Base-by-base conservation (phyloP, 164 flowering plant species). In the Umbellularia californica region DNA sequence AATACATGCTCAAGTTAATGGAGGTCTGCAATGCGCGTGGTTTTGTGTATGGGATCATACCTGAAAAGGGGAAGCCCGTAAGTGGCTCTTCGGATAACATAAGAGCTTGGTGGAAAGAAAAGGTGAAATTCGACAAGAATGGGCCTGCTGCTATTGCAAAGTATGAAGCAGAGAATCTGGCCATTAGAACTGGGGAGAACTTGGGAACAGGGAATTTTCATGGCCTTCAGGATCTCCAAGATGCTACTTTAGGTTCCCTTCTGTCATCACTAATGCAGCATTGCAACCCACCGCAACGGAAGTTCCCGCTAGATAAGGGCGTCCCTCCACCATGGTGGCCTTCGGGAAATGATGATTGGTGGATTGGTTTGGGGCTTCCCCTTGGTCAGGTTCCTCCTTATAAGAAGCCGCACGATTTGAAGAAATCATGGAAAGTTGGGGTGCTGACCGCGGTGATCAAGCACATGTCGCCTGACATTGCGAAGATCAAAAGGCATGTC, bases 401-500 rank as follows among this genome's bases (percentile, higher is more conserved):
- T 68, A 85, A 72, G 76, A 85, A 83, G 80, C 85, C 87, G 24
- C 87, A 85, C 70, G 87, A 85, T 81, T 73, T 85, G 78, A 84
- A 84, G 75, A 84, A 84, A 79, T 77, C 80, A 24, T 84, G 87
- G 87, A 84, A 84, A 70, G 87, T 84, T 41, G 79, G 85, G 51
- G 87, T 84, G 3, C 79, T 92, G 52, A 91, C 92, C 6, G 89
- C 92, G 11, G 97, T 92, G 22, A 90, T 92, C 71, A 92, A 88
- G 84, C 97, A 92, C 69, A 92, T 92, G 97, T 92, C 94, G 20
- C 97, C 97, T 65, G 86, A 92, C 84, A 87, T 91, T 74, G 88
- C 92, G 24, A 92, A 90, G 84, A 88, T 92, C 60, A 88, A 87
- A 80, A 87, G 86, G 79, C 90, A 87, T 70, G 86, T 92, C 7